A percentile compares a stretch with the other conserved stretches of the same genome.
Evolutionary conservation across 2,329 filamentous ascomycete species (phyloP).

Genomic region (Fusarium luffae): DNA sequence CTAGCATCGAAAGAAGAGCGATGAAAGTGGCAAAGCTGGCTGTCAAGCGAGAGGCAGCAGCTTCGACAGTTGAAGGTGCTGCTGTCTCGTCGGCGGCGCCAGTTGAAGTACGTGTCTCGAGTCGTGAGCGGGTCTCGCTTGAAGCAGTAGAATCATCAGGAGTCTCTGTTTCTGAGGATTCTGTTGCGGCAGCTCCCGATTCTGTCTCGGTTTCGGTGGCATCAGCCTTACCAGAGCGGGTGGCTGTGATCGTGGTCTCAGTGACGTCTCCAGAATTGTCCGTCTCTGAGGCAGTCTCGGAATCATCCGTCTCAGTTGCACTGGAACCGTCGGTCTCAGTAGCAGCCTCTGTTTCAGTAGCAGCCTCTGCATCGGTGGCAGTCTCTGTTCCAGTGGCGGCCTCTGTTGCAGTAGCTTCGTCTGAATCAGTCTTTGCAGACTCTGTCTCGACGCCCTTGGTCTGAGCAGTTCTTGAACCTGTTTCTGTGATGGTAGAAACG

Average conservation of each 20-base stretch:
- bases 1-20: constrained; percentile 37
- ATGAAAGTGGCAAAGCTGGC: constrained; percentile 32
- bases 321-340: not conserved
- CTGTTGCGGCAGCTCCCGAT: not conserved
- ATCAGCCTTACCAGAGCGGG: constrained; percentile 4
- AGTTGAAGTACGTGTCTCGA: constrained; percentile 39
- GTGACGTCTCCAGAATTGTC: constrained; percentile 7
- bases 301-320: not conserved
- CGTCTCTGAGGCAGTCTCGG: not conserved
- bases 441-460: constrained; percentile 10
- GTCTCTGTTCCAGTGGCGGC: not conserved
- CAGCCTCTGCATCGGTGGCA: not conserved
- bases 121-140: constrained; percentile 19
- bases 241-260: constrained; percentile 10
- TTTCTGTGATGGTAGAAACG: constrained; percentile 23
- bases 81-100: constrained; percentile 16
- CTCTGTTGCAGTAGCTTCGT: not conserved
- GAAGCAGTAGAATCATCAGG: constrained; percentile 3
- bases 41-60: constrained; percentile 36
- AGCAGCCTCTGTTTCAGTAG: not conserved
- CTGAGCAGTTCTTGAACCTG: constrained; percentile 17
- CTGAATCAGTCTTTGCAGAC: constrained; percentile 1
- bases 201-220: constrained; percentile 5
- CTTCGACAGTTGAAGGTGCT: constrained; percentile 32
- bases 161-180: constrained; percentile 10